These are phyloP conservation scores for Erigeron canadensis DNA, from an alignment of 129 eudicot genomes.

Conservation along the genomic window DNA sequence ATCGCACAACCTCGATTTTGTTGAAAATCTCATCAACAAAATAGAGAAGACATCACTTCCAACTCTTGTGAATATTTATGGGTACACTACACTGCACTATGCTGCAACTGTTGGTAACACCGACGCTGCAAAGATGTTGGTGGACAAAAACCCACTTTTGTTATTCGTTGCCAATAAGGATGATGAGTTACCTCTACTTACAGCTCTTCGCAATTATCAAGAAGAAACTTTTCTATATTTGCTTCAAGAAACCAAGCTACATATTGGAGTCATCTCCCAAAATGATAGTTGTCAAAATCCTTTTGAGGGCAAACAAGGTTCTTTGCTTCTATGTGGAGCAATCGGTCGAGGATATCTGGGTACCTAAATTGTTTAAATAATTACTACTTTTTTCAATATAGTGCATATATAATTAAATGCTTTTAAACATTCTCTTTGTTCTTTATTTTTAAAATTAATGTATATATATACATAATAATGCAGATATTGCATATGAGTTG, in stretches of 20 bases:
- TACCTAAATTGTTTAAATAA: background rate
- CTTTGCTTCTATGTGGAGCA: slow-evolving; percentile 6
- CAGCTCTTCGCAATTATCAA: slow-evolving; percentile 20
- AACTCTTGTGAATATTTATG: background rate
- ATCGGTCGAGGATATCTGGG: slow-evolving; percentile 16
- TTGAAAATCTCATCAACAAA: slow-evolving; percentile 13
- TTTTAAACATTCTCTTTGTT: too few relatives aligned
- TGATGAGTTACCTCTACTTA: slow-evolving; percentile 7
- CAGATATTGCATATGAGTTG: slow-evolving; percentile 33
- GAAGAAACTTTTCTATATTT: slow-evolving; percentile 9
- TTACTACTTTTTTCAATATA: too few relatives aligned
- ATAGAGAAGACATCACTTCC: slow-evolving; percentile 10
- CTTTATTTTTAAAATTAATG: too few relatives aligned
- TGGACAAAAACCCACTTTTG: slow-evolving; percentile 24
- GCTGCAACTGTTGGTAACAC: slow-evolving; percentile 35
- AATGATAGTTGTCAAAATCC: slow-evolving; percentile 16
- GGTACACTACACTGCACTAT: slow-evolving; percentile 18
- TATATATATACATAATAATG: background rate
- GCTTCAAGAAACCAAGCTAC: slow-evolving; percentile 4
- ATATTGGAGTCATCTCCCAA: slow-evolving; percentile 6
- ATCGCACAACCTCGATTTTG: background rate
- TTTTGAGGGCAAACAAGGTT: slow-evolving; percentile 25
- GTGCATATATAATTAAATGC: too few relatives aligned
- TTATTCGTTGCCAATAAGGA: background rate
- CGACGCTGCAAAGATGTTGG: slow-evolving; percentile 32